phyloP scores from a whole-genome alignment of 345 rosid species.

The thale cress (Arabidopsis thaliana) region DNA sequence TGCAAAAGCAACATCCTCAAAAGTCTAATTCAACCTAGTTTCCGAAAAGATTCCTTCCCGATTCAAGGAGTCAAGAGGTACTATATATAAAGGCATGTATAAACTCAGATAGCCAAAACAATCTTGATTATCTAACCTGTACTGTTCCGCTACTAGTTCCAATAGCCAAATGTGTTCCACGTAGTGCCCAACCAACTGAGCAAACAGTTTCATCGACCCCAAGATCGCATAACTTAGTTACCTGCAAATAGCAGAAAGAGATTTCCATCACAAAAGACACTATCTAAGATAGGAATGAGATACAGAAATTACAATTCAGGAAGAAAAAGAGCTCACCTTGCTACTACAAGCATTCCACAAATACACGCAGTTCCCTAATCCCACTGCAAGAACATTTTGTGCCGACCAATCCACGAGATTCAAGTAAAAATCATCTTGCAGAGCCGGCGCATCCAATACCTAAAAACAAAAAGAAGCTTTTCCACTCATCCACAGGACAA shows the following conservation, averaged over 20 bases:
- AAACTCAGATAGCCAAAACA: constrained; percentile 5
- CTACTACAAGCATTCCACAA: constrained; percentile 99
- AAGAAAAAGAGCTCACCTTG: constrained; percentile 57
- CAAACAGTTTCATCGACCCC: constrained; percentile 88
- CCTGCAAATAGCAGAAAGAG: constrained; percentile 50
- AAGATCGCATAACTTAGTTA: constrained; percentile 93
- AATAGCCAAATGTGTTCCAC: constrained; percentile 84
- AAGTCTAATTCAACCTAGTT: constrained; percentile 1
- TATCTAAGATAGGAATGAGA: not conserved
- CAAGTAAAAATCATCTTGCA: constrained; percentile 99
- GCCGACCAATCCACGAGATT: constrained; percentile 99
- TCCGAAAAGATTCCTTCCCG: not conserved
- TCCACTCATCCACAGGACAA: not conserved
- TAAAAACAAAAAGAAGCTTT: constrained; percentile 38
- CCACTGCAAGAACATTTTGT: constrained; percentile 90
- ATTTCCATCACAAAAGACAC: constrained; percentile 15
- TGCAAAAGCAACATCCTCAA: not conserved
- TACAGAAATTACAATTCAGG: not conserved
- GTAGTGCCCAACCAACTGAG: constrained; percentile 95
- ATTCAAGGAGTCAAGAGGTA: not conserved
- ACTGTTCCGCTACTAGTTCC: constrained; percentile 91
- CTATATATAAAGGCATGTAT: not conserved
- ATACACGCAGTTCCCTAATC: constrained; percentile 93
- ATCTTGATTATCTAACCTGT: constrained; percentile 58
- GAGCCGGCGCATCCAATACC: constrained; percentile 98